A percentile compares a stretch with the other conserved stretches of the same genome.
Conservation (phyloP, 2,329 filamentous ascomycete genomes). For the Calycina herbarum region DNA sequence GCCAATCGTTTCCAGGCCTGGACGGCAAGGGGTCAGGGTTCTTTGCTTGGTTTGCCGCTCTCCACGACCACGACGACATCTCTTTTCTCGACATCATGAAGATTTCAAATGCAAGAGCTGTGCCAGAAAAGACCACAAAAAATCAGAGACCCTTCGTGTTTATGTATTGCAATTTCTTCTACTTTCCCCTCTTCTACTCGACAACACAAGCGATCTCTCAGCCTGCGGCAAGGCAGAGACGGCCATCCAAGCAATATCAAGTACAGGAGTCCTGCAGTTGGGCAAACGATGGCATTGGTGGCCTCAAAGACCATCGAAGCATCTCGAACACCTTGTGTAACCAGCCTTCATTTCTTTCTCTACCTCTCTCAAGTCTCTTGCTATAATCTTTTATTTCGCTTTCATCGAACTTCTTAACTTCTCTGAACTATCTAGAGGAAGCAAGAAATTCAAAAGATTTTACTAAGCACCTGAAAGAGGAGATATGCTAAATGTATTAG, state of each 20-base stretch:
- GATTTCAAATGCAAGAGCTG: background rate
- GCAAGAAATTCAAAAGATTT: no score
- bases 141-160: background rate
- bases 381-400: no score
- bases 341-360: background rate
- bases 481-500: no score
- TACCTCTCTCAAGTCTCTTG: no score
- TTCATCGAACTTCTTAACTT: no score
- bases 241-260: background rate
- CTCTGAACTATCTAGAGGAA: no score
- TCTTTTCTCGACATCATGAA: background rate
- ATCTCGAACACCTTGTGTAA: background rate
- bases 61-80: background rate
- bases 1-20: constrained; percentile 1
- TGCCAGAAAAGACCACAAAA: background rate
- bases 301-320: background rate
- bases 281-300: background rate
- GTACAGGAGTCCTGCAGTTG: background rate
- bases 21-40: background rate
- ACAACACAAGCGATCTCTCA: background rate
- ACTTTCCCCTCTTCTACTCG: background rate
- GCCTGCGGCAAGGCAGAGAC: background rate
- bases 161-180: background rate
- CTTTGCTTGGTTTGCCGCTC: background rate
- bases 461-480: no score